These are phyloP conservation scores for Citrus medica DNA, from an alignment of 345 rosid genomes.

Conservation along the genomic window DNA sequence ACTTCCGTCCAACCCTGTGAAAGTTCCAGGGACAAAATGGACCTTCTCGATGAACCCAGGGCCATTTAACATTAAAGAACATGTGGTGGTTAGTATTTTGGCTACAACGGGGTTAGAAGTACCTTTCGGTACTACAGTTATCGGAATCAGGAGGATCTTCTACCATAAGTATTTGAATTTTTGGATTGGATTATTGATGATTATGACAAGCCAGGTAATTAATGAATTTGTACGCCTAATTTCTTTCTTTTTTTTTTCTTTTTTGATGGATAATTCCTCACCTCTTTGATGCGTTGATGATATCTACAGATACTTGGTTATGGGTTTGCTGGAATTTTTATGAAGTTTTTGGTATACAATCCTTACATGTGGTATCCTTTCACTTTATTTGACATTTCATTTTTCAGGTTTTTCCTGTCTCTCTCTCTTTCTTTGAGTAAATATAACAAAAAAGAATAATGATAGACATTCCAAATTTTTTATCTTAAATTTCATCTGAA, in stretches of 20 bases:
- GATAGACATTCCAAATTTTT: no score
- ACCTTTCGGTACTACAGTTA: slow-evolving; percentile 11
- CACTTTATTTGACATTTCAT: slow-evolving; percentile 27
- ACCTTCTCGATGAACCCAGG: slow-evolving; percentile 33
- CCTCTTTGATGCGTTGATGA: no score
- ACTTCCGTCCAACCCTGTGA: slow-evolving; percentile 4
- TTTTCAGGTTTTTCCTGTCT: slow-evolving; percentile 8
- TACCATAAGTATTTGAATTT: slow-evolving; percentile 12
- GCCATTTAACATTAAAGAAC: slow-evolving; percentile 34
- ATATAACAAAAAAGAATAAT: no score
- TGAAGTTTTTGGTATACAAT: slow-evolving; percentile 19
- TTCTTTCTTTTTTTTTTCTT: no score
- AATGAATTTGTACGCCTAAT: neutral
- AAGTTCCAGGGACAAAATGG: slow-evolving; percentile 22
- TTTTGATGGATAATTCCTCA: no score
- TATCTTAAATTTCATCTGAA: no score
- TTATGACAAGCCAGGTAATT: slow-evolving; percentile 24
- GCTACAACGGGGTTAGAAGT: slow-evolving; percentile 11
- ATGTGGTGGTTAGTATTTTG: slow-evolving; percentile 26
- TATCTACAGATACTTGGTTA: slow-evolving; percentile 31
- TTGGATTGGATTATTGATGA: slow-evolving; percentile 18
- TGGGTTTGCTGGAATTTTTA: slow-evolving; percentile 32
- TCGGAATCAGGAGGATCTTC: slow-evolving; percentile 19
- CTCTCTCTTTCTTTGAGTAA: neutral
- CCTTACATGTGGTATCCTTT: slow-evolving; percentile 40